Percentiles rank a stretch among this genome's conserved stretches.
phyloP scores from a whole-genome alignment of 768 basidiomycete species.

The Russula earlei region DNA sequence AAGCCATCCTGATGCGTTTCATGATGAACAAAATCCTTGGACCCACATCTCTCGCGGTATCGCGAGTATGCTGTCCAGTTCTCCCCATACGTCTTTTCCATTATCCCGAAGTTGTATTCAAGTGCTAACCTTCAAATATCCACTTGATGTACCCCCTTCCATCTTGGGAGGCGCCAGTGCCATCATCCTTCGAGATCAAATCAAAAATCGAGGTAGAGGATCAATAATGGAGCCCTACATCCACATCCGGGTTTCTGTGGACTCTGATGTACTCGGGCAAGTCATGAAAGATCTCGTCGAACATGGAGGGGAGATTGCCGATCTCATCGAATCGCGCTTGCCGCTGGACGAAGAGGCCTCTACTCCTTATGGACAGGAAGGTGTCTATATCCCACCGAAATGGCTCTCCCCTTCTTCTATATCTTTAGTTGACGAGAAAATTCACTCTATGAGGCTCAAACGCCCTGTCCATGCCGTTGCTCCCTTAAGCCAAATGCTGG shows the following conservation, averaged over 20 bases:
- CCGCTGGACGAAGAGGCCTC: conserved; percentile 31
- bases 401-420: conserved; percentile 63
- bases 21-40: conserved; percentile 34
- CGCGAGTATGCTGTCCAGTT: conserved; percentile 61
- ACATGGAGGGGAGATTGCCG: conserved; percentile 67
- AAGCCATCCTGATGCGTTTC: conserved; percentile 40
- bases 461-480: conserved; percentile 64
- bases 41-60: conserved; percentile 59
- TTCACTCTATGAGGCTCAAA: conserved; percentile 33
- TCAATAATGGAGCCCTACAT: conserved; percentile 75
- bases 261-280: conserved; percentile 60
- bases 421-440: conserved; percentile 23
- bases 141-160: conserved; percentile 37
- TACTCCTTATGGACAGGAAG: conserved; percentile 44
- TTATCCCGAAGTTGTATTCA: conserved; percentile 55
- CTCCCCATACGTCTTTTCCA: conserved; percentile 67
- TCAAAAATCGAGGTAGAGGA: conserved; percentile 58
- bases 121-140: conserved; percentile 37
- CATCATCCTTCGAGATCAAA: conserved; percentile 48
- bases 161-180: conserved; percentile 59
- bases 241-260: conserved; percentile 54
- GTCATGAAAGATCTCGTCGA: conserved; percentile 81
- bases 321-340: conserved; percentile 41
- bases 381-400: conserved; percentile 65
- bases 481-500: conserved; percentile 73